Percentiles rank a stretch among this genome's conserved stretches.
phyloP scores from a whole-genome alignment of 306 rosid species.

The Biancaea sappan region DNA sequence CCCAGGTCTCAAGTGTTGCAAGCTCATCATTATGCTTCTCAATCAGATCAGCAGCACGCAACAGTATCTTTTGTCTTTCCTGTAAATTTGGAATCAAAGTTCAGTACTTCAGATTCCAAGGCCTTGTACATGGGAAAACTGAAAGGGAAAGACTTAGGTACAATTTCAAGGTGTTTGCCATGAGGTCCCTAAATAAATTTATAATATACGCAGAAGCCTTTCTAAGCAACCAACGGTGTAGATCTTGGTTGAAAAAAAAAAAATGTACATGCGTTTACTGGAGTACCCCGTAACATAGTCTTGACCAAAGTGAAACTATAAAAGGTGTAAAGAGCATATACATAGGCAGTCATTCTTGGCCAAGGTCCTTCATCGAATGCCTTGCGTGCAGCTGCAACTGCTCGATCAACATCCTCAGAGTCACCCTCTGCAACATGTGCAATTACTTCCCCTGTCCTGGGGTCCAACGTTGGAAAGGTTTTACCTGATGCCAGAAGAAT shows the following conservation, averaged over 20 bases:
- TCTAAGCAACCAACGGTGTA: too few relatives aligned
- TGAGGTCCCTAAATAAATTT: too few relatives aligned
- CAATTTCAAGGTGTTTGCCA: too few relatives aligned
- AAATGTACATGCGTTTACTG: too few relatives aligned
- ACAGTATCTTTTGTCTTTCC: slow-evolving; percentile 70
- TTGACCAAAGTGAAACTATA: not conserved
- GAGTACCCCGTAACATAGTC: too few relatives aligned
- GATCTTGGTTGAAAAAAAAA: too few relatives aligned
- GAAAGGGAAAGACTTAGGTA: too few relatives aligned
- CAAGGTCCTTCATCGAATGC: slow-evolving; percentile 95
- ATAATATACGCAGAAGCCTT: too few relatives aligned
- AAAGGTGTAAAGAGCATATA: slow-evolving; percentile 31
- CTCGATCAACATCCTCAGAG: slow-evolving; percentile 75
- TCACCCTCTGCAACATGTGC: slow-evolving; percentile 89
- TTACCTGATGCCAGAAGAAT: slow-evolving; percentile 55
- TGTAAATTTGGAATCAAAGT: slow-evolving; percentile 35
- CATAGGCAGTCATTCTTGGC: slow-evolving; percentile 94
- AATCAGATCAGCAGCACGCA: slow-evolving; percentile 81
- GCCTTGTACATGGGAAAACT: not conserved
- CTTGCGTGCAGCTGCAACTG: slow-evolving; percentile 84
- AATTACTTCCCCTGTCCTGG: slow-evolving; percentile 83
- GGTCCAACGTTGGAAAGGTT: slow-evolving; percentile 80
- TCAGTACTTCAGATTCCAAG: slow-evolving; percentile 1
- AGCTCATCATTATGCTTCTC: slow-evolving; percentile 75
- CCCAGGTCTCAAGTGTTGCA: slow-evolving; percentile 94